Conservation (phyloP, 2,329 filamentous ascomycete species). For the Phialophora macrospora region DNA sequence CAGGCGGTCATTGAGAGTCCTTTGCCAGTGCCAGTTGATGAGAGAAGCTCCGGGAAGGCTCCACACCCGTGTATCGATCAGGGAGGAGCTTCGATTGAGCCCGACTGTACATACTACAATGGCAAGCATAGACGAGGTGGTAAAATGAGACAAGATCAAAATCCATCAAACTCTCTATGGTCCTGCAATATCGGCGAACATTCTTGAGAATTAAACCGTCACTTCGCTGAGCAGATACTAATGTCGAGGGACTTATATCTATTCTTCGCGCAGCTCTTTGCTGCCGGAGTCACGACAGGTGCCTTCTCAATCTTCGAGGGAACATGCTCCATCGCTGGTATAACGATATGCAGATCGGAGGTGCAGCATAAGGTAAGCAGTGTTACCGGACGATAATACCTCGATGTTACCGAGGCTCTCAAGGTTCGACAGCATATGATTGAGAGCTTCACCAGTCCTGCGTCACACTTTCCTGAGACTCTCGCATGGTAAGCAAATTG, state of each 20-base stretch:
- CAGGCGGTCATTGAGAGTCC: conserved; percentile 21
- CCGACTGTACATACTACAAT: conserved; percentile 33
- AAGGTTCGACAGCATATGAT: not conserved
- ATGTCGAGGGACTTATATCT: not conserved
- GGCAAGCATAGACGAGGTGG: conserved; percentile 30
- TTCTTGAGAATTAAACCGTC: not conserved
- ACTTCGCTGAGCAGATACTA: not conserved
- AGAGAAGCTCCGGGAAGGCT: not conserved
- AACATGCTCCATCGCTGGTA: not conserved
- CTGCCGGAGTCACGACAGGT: not conserved
- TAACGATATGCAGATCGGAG: not conserved
- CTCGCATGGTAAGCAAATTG: not conserved
- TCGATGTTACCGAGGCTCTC: not conserved
- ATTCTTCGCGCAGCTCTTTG: not conserved
- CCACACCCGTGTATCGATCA: not conserved
- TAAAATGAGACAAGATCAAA: conserved; percentile 22
- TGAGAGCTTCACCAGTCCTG: not conserved
- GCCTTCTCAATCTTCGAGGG: not conserved
- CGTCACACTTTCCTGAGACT: not conserved
- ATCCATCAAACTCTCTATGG: not conserved
- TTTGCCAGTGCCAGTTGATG: not conserved
- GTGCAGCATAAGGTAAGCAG: too few relatives aligned
- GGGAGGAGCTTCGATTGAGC: conserved; percentile 13
- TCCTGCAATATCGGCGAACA: not conserved
- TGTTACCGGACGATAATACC: too few relatives aligned